These are phyloP conservation scores for Cucurbitaria berberidis DNA, from an alignment of 2,329 filamentous ascomycete genomes.

Conservation along the genomic window DNA sequence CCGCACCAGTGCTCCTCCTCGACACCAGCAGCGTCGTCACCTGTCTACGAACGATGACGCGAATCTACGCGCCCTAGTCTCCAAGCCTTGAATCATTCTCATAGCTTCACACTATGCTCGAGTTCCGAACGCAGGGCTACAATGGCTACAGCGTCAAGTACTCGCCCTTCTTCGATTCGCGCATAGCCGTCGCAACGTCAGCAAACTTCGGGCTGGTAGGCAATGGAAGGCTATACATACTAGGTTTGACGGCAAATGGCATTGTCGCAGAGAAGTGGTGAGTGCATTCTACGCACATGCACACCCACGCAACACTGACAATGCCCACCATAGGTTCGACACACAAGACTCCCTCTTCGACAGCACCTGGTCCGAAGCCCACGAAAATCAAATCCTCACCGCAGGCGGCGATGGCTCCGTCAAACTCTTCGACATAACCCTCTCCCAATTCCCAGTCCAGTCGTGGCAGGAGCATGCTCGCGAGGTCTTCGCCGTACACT, in stretches of 20 bases:
- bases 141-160: constrained; percentile 98
- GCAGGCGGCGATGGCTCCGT: constrained; percentile 93
- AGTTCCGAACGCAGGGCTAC: constrained; percentile 91
- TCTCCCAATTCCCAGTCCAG: constrained; percentile 84
- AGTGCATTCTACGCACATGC: constrained; percentile 4
- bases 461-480: constrained; percentile 93
- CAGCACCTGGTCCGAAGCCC: constrained; percentile 90
- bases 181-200: constrained; percentile 87
- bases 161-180: constrained; percentile 96
- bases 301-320: constrained; percentile 5
- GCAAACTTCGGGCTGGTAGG: constrained; percentile 97
- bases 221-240: constrained; percentile 86
- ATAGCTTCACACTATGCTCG: constrained; percentile 70
- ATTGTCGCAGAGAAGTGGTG: constrained; percentile 85
- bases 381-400: constrained; percentile 91
- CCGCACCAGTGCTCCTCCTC: constrained; percentile 21
- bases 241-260: constrained; percentile 82
- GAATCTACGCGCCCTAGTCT: constrained; percentile 22
- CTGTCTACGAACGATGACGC: constrained; percentile 25
- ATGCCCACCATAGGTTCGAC: constrained; percentile 72
- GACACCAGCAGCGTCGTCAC: constrained; percentile 19
- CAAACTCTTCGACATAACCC: constrained; percentile 87
- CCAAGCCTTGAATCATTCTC: not conserved
- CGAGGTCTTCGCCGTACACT: constrained; percentile 90
- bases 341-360: constrained; percentile 98